These are phyloP conservation scores for Fusarium pseudonygamai DNA, from an alignment of 2,329 filamentous ascomycete genomes.

Conservation along the genomic window DNA sequence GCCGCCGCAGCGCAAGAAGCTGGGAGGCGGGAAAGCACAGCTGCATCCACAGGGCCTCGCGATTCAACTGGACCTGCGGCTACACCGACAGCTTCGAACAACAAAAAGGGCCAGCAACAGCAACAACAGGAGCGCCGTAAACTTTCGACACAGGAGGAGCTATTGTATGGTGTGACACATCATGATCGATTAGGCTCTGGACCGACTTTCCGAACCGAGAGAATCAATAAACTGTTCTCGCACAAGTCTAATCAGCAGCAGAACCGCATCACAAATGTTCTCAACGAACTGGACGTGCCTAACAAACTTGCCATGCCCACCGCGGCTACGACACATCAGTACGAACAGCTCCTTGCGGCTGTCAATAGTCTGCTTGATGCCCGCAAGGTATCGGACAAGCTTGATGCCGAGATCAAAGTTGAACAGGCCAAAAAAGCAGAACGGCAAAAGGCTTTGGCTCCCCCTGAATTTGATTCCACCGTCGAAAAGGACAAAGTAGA, in stretches of 20 bases:
- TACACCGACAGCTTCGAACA: slow-evolving; percentile 51
- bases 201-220: slow-evolving; percentile 89
- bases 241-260: slow-evolving; percentile 82
- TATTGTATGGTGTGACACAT: slow-evolving; percentile 83
- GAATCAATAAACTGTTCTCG: slow-evolving; percentile 79
- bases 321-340: slow-evolving; percentile 73
- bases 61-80: slow-evolving; percentile 48
- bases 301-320: slow-evolving; percentile 79
- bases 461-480: slow-evolving; percentile 14
- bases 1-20: slow-evolving; percentile 48
- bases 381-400: slow-evolving; percentile 78
- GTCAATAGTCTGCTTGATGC: slow-evolving; percentile 77
- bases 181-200: slow-evolving; percentile 88
- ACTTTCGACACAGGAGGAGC: slow-evolving; percentile 79
- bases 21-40: slow-evolving; percentile 63
- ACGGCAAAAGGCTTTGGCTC: slow-evolving; percentile 53
- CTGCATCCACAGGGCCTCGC: slow-evolving; percentile 54
- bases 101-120: slow-evolving; percentile 59
- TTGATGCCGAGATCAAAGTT: slow-evolving; percentile 75
- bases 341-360: slow-evolving; percentile 74
- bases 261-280: slow-evolving; percentile 75
- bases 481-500: slow-evolving; percentile 31
- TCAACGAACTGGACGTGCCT: slow-evolving; percentile 77
- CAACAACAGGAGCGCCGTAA: slow-evolving; percentile 67
- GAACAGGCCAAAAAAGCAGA: slow-evolving; percentile 66